Evolutionary conservation across 2,329 filamentous ascomycete genomes (phyloP).

Genomic region (Fusarium sp.): DNA sequence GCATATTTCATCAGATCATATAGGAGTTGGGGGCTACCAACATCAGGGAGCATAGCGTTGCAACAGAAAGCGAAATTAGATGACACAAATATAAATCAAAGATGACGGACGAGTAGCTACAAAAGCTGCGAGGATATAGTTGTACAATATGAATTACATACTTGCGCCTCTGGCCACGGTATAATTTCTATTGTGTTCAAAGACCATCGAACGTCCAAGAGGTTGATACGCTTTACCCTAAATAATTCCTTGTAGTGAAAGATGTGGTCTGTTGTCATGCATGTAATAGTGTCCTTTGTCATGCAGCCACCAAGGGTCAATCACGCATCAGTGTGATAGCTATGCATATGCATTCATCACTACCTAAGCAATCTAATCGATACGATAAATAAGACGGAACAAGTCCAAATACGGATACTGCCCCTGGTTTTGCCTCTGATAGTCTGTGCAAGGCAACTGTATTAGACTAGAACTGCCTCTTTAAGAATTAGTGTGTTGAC

Average conservation of each 20-base stretch:
- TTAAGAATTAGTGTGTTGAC: too few species aligned
- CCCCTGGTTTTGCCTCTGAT: constrained; percentile 15
- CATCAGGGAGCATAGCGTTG: constrained; percentile 17
- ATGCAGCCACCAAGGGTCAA: constrained; percentile 18
- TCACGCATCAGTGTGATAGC: constrained; percentile 24
- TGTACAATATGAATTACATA: background rate
- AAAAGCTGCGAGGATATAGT: background rate
- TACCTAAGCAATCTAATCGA: constrained; percentile 9
- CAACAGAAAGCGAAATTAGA: constrained; percentile 16
- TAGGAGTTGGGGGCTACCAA: constrained; percentile 20
- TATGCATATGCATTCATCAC: constrained; percentile 20
- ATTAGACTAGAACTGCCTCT: too few species aligned
- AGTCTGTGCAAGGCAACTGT: constrained; percentile 18
- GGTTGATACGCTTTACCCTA: background rate
- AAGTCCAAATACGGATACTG: constrained; percentile 1
- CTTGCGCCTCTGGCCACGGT: constrained; percentile 1
- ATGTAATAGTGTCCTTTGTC: constrained; percentile 8
- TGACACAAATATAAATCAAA: constrained; percentile 11
- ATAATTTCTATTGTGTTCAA: background rate
- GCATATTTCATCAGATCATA: constrained; percentile 1
- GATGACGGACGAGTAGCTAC: constrained; percentile 2
- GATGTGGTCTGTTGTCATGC: background rate
- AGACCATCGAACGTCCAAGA: background rate
- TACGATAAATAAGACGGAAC: constrained; percentile 7
- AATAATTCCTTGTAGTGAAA: background rate